These are phyloP conservation scores for Aspergillus hortae DNA, from an alignment of 2,329 filamentous ascomycete species.

Conservation along the genomic window DNA sequence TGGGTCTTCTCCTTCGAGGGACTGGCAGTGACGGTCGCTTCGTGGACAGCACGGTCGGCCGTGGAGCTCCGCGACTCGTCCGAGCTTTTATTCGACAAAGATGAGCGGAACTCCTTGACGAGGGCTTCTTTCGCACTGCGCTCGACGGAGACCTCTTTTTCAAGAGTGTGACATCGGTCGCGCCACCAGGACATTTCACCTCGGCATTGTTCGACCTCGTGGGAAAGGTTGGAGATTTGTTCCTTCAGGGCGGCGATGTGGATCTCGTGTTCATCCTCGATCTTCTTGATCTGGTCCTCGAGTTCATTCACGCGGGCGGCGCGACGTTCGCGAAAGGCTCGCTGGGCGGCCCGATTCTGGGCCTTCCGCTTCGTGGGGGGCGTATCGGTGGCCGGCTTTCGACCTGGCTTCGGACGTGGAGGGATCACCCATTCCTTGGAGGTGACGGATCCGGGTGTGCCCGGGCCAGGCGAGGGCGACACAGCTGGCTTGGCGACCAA, in stretches of 20 bases:
- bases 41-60: conserved; percentile 2
- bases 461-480: conserved; percentile 37
- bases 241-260: conserved; percentile 52
- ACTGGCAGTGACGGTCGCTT: conserved; percentile 1
- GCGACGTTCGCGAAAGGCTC: conserved; percentile 83
- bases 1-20: conserved; percentile 10
- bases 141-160: conserved; percentile 55
- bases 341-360: conserved; percentile 88
- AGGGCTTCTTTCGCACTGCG: conserved; percentile 42
- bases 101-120: conserved; percentile 39
- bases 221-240: conserved; percentile 54
- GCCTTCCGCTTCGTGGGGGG: conserved; percentile 90
- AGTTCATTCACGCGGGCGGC: conserved; percentile 76
- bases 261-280: conserved; percentile 46
- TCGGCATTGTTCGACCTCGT: conserved; percentile 64
- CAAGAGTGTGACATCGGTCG: conserved; percentile 58
- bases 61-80: conserved; percentile 32
- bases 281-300: conserved; percentile 49
- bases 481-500: conserved; percentile 38
- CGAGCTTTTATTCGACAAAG: conserved; percentile 20
- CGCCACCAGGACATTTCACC: conserved; percentile 47
- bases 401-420: conserved; percentile 80
- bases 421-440: conserved; percentile 84
- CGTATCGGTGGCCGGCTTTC: conserved; percentile 90
- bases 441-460: conserved; percentile 57